Conservation (phyloP, 2,329 filamentous ascomycete species). For the Aureobasidium sp. region DNA sequence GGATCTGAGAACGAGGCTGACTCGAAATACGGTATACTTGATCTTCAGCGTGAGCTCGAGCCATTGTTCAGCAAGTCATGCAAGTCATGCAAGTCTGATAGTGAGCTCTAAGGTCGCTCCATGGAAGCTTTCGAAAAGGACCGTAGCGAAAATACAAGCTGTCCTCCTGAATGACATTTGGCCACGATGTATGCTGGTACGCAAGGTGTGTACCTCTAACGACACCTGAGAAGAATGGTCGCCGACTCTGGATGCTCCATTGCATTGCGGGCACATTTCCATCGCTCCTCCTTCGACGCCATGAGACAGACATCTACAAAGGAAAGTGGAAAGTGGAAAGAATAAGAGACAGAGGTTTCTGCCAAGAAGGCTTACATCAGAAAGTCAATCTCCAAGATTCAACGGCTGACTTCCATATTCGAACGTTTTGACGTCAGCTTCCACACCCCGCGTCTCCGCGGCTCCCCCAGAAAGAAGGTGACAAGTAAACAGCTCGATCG, state of each 20-base stretch:
- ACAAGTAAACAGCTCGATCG: not conserved
- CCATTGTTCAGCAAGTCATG: not conserved
- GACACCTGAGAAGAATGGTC: no score
- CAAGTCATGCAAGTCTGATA: not conserved
- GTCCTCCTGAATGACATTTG: no score
- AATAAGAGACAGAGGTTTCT: not conserved
- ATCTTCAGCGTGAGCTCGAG: not conserved
- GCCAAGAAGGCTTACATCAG: not conserved
- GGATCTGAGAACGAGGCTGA: not conserved
- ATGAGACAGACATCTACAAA: not conserved
- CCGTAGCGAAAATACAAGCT: no score
- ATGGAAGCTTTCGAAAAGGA: not conserved
- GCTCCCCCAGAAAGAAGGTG: not conserved
- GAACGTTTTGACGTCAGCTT: constrained; percentile 1
- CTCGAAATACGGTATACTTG: not conserved
- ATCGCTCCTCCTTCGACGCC: not conserved
- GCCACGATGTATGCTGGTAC: no score
- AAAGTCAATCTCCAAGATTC: not conserved
- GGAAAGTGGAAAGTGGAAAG: no score
- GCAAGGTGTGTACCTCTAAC: no score
- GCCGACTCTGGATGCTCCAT: no score
- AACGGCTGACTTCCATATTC: not conserved
- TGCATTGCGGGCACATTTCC: no score
- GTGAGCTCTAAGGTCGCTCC: not conserved
- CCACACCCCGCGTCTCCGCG: not conserved